Conservation (phyloP, 2,329 filamentous ascomycete species). For the Cladobotryum mycophilum region DNA sequence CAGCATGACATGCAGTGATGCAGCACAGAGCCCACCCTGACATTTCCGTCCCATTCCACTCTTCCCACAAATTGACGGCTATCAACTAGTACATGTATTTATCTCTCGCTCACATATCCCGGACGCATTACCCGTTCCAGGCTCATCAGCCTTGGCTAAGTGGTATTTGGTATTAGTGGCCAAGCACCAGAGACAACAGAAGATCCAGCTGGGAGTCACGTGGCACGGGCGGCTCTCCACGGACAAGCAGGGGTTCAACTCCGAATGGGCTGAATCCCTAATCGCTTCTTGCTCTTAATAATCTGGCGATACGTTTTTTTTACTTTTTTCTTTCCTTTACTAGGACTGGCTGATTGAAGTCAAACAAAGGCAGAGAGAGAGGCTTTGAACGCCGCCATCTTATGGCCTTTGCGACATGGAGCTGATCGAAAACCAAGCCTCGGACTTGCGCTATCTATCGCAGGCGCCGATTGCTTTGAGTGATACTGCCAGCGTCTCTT, state of each 20-base stretch:
- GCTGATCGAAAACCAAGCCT: slow-evolving; percentile 48
- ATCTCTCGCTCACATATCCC: no score
- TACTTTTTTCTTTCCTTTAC: not conserved
- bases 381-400: not conserved
- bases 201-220: slow-evolving; percentile 2
- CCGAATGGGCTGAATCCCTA: not conserved
- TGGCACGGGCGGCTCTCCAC: slow-evolving; percentile 5
- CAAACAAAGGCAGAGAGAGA: no score
- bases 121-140: no score
- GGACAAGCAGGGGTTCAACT: not conserved
- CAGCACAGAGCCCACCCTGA: no score
- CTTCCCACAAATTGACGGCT: no score
- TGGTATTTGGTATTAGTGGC: not conserved
- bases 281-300: not conserved
- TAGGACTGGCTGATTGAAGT: not conserved
- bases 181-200: not conserved
- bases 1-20: no score
- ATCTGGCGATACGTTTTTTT: not conserved
- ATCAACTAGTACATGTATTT: no score
- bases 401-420: slow-evolving; percentile 35
- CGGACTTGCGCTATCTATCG: slow-evolving; percentile 47
- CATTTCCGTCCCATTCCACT: no score
- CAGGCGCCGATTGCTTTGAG: slow-evolving; percentile 30
- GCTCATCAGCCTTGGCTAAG: no score
- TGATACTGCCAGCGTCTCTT: slow-evolving; percentile 24